Evolutionary conservation across 306 rosid genomes (phyloP), one percentile per base, ranked within the genome.

Genomic region (Arachis stenosperma): DNA sequence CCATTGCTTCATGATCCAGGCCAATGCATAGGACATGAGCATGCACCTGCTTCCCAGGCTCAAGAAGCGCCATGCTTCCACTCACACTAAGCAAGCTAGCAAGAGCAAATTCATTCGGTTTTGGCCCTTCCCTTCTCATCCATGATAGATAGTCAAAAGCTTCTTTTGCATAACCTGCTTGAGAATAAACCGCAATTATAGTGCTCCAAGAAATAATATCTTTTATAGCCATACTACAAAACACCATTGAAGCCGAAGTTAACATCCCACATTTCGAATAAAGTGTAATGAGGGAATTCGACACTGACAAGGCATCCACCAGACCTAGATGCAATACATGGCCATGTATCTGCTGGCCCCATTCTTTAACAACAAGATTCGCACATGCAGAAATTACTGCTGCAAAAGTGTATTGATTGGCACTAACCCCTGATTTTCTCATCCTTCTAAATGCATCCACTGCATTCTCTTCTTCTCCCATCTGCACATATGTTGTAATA

Each of bases 121-220:
- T 82, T 37, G 78, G 84, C 56, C 88, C 94, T 61, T 88, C 92
- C 68, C 80, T 86, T 84, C 90, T 89, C 96, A 92, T 92, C 86
- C 78, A 69, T 27, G 86, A 88, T 17, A 92, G 79, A 80, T 83
- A 88, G 79, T 85, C 79, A 29, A 90, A 92, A 62, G 86, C 92
- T 74, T 90, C 87, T 73, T 82, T 81, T 14, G 89, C 94, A 48
- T 82, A 81, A 66, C 90, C 90, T 75, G 65, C 90, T 82, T 88
- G 98, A 87, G 89, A 86, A 84, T 88, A 90, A 30, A 88, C 87
- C 7, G 84, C 84, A 80, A 88, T 86, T 72, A 90, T 81, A 78
- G 93, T 90, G 88, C 90, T 92, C 98, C 96, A 92, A 60, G 98
- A 86, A 79, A 92, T 80, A 79, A 92, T 70, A 74, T 92, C 96